phyloP scores from a whole-genome alignment of 2,329 filamentous ascomycete genomes.

The Fusarium subglutinans region DNA sequence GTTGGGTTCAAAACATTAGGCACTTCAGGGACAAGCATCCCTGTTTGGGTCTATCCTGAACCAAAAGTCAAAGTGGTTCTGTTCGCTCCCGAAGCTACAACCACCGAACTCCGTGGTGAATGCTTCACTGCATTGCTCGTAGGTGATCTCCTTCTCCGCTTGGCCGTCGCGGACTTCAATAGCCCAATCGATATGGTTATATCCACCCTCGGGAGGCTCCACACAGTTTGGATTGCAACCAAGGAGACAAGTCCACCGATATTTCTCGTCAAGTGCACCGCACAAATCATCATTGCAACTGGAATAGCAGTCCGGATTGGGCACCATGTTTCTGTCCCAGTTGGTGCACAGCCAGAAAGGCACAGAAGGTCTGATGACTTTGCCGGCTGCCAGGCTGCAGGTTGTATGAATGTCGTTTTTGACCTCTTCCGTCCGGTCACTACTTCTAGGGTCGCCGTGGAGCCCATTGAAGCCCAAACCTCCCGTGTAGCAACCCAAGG shows the following conservation, averaged over 20 bases:
- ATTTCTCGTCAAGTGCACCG: neutral
- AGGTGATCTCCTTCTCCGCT: neutral
- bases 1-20: rapidly evolving
- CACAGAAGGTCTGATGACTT: neutral
- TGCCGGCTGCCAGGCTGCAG: neutral
- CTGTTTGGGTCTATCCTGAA: neutral
- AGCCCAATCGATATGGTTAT: neutral
- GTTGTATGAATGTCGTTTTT: neutral
- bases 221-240: neutral
- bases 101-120: neutral
- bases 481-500: too few species aligned
- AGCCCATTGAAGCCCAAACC: too few species aligned
- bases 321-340: neutral
- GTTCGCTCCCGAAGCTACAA: neutral
- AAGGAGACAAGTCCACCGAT: neutral
- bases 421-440: neutral
- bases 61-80: neutral
- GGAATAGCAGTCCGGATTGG: neutral
- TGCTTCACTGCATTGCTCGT: neutral
- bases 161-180: neutral
- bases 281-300: neutral
- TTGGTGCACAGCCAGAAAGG: neutral
- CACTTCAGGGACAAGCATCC: neutral
- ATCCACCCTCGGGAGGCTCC: neutral
- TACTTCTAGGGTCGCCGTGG: neutral